Base-by-base conservation (phyloP, 352 stramenopile species). In the Phytophthora podocarpi region DNA sequence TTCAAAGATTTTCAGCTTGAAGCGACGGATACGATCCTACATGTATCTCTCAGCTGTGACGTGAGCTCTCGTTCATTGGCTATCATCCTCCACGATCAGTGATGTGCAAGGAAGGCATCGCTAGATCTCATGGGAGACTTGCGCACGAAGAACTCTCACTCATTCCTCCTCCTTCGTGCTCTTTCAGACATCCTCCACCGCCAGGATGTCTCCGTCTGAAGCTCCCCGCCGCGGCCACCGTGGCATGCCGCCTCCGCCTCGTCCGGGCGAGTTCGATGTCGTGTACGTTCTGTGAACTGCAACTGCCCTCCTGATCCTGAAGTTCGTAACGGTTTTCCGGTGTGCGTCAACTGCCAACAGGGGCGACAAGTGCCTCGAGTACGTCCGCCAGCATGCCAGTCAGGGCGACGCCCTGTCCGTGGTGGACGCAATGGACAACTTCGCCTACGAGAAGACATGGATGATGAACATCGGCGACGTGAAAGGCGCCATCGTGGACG, bases 381-480 rank as follows among this genome's bases (percentile, higher is more conserved):
- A 59, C 27, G 54, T 77, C 37, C 64, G 35, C 4, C 45, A 59
- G 23, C 50, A 74, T 16, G 69, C 69, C 21, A 59, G 51, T 1
- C 40, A 39, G 21, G 60, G 64, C 4, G 64, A 74, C 42, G 59
- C 69, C 26, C 45, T 52, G 42, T 78, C 64, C 4, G 69, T 74
- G 9, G 31, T 72, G 36, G 52, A 72, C n/a, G 36, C 64, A 5
- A 74, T 74, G 37, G 69, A 72, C 30, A 45, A 57, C 2, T 77
- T 77, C 23, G 60, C 52, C 20, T 72, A 72, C 47, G 50, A 62
- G 34, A 50, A 70, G 40, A 69, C 37, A 37, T 76, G 64, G 59
- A 72, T 76, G 57, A 77, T 71, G 69, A 77, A 77, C 40, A 62
- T 77, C 7, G 55, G 69, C 15, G 69, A 77, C 54, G 64, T 64